Evolutionary conservation across 805 yeast species (phyloP).

Genomic region (Groenewaldozyma tartarivorans): DNA sequence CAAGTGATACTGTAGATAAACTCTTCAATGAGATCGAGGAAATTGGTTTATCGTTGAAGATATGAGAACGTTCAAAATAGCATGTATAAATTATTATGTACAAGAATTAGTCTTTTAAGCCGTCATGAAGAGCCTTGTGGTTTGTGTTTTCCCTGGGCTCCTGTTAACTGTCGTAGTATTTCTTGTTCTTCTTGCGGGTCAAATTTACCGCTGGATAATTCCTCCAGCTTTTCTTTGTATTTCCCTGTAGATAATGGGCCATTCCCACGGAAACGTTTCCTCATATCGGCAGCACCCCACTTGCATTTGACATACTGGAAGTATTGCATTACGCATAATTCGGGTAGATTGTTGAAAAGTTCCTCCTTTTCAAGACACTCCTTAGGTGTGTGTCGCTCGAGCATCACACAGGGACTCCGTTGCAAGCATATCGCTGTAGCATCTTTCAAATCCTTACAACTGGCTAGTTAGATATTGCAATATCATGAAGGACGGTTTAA

Average conservation of each 20-base stretch:
- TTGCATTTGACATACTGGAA: constrained; percentile 83
- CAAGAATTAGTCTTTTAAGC: not conserved
- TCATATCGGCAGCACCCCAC: constrained; percentile 12
- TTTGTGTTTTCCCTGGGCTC: no score
- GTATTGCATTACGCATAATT: constrained; percentile 76
- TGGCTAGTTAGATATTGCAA: no score
- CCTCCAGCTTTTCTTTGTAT: constrained; percentile 79
- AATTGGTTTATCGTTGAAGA: constrained; percentile 24
- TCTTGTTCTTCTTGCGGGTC: constrained; percentile 73
- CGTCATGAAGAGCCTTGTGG: no score
- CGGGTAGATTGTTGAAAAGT: constrained; percentile 69
- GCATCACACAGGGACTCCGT: constrained; percentile 90
- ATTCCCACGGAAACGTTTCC: constrained; percentile 86
- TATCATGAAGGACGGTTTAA: no score
- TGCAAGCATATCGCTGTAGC: constrained; percentile 96
- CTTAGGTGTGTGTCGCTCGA: constrained; percentile 82
- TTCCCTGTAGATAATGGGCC: constrained; percentile 90
- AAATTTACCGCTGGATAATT: constrained; percentile 70
- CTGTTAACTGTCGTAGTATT: no score
- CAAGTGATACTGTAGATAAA: constrained; percentile 36
- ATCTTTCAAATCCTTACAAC: constrained; percentile 88
- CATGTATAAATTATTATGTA: not conserved
- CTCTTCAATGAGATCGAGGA: constrained; percentile 32
- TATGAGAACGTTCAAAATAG: not conserved
- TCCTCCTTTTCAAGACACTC: constrained; percentile 79